These are phyloP conservation scores for Apocynum venetum DNA, from an alignment of 257 asterid genomes.

Conservation along the genomic window DNA sequence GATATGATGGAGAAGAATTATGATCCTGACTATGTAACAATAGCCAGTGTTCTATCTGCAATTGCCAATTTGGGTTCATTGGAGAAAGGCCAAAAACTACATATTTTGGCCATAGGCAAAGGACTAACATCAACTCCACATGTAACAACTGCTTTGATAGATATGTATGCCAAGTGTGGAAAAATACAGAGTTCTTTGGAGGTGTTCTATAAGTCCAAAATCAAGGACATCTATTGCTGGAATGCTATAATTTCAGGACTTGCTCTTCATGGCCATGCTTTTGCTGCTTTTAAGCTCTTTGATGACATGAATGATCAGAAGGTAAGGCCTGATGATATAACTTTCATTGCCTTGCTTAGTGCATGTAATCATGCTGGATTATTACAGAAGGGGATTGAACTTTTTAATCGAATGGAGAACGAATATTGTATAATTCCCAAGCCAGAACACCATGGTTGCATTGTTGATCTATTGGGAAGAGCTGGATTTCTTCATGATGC, in stretches of 20 bases:
- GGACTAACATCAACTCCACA: slow-evolving; percentile 9
- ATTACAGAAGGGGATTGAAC: slow-evolving; percentile 2
- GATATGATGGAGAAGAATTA: slow-evolving; percentile 6
- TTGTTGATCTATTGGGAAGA: slow-evolving; percentile 16
- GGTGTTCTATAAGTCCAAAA: slow-evolving; percentile 14
- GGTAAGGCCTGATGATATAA: slow-evolving; percentile 16
- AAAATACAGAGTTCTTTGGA: slow-evolving; percentile 1
- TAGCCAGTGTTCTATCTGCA: slow-evolving; percentile 6
- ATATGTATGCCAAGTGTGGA: slow-evolving; percentile 56
- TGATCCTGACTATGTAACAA: slow-evolving; percentile 7
- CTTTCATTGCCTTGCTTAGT: slow-evolving; percentile 15
- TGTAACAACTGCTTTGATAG: slow-evolving; percentile 30
- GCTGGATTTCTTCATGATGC: slow-evolving; percentile 13
- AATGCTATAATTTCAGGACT: slow-evolving; percentile 19
- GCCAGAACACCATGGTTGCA: slow-evolving; percentile 17
- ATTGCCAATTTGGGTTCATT: slow-evolving; percentile 13
- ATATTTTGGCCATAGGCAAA: slow-evolving; percentile 8
- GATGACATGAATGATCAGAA: not conserved
- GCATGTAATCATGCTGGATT: slow-evolving; percentile 18
- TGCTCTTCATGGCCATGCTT: slow-evolving; percentile 15
- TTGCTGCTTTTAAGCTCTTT: slow-evolving; percentile 10
- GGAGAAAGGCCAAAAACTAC: slow-evolving; percentile 11
- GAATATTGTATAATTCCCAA: slow-evolving; percentile 6
- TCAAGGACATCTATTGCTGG: slow-evolving; percentile 19
- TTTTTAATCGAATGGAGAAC: slow-evolving; percentile 7